Base-by-base conservation (phyloP, 2,329 filamentous ascomycete genomes). In the Esteya vermicola region DNA sequence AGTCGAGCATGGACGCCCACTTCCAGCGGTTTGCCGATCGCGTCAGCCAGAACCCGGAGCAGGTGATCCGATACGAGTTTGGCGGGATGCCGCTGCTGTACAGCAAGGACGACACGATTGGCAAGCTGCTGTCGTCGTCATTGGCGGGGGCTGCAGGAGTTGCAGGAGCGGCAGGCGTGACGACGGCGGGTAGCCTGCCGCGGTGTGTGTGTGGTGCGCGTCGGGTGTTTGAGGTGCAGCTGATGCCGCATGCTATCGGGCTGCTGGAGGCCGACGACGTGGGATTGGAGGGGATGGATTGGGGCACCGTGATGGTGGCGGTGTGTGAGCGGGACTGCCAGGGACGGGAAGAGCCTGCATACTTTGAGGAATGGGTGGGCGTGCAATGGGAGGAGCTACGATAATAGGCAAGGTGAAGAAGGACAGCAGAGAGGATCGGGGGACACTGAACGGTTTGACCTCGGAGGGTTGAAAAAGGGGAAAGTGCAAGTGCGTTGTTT, bases 301-400 rank as follows among this genome's bases (percentile, higher is more conserved):
- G 91, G 91, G 89, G 89, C 0, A 96, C 86, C 1, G 72, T 98
- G 9, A 75, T 98, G 43, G 65, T 96, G 28, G 86, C 77, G 0
- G 85, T 93, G 8, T 98, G 91, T 57, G 75, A 71, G 48, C 73
- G 62, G 53, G 85, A 96, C 57, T 96, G 91, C 55, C 67, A 70
- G 51, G 73, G 75, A 14, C 57, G 58, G 6, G 70, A 72, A 0
- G 69, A 77, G 52, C 72, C 78, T 1, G 84, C 79, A 2, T 96
- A 93, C 60, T 53, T 86, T 16, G 91, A 96, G 64, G 91, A 98
- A 60, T 98, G 91, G 89, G 78, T 74, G n/a, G 91, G 89, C 7
- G 91, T 96, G 47, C 91, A 98, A 60, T 98, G 89, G 91, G 91
- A 98, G 61, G 88, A 95, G 59, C 52, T 76, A 45, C 56, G 10